phyloP scores from a whole-genome alignment of 345 rosid genomes.

The Orychophragmus violaceus region DNA sequence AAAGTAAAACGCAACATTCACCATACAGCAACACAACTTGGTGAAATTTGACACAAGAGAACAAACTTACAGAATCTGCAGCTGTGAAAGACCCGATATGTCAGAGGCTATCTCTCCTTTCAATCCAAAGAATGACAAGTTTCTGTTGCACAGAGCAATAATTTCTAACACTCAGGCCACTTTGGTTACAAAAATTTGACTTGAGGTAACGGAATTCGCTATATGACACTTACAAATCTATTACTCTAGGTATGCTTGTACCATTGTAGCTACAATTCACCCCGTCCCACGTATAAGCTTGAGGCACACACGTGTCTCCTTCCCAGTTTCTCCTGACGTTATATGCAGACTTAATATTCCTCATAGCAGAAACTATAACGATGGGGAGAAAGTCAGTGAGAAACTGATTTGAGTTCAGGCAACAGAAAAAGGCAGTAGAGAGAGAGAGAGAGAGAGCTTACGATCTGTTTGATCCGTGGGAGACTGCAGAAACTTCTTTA shows the following conservation, averaged over 20 bases:
- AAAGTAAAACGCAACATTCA: background rate
- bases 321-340: conserved; percentile 42
- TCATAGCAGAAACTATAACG: conserved; percentile 36
- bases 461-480: conserved; percentile 28
- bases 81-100: conserved; percentile 25
- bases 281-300: conserved; percentile 40
- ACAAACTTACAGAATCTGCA: conserved; percentile 38
- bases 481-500: conserved; percentile 16
- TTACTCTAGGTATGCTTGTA: conserved; percentile 31
- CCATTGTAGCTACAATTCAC: conserved; percentile 36
- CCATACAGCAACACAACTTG: background rate
- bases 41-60: background rate
- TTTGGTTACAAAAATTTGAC: background rate
- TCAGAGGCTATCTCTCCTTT: conserved; percentile 30
- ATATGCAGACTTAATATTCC: conserved; percentile 36
- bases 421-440: background rate
- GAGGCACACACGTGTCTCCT: conserved; percentile 43
- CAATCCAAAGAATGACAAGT: conserved; percentile 37
- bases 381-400: background rate
- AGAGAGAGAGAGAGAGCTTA: conserved; percentile 10
- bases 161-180: background rate
- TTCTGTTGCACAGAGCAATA: conserved; percentile 23
- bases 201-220: background rate
- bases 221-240: conserved; percentile 34
- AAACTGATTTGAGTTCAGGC: background rate